phyloP scores from a whole-genome alignment of 129 eudicot species.

The Centella asiatica region DNA sequence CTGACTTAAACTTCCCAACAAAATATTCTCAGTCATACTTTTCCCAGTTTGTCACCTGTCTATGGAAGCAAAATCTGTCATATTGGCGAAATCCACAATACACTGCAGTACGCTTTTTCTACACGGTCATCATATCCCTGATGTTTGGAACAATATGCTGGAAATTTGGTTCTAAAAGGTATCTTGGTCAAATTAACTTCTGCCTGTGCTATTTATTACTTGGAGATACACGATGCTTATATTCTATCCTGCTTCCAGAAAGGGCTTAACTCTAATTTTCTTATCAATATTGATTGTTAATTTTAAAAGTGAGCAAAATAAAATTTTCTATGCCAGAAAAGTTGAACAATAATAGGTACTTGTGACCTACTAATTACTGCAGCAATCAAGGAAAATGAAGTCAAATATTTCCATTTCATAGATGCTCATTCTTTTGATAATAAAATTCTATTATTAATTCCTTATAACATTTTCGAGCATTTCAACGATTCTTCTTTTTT shows the following conservation, averaged over 20 bases:
- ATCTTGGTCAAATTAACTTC: not conserved
- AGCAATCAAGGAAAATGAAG: not conserved
- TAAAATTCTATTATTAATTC: not conserved
- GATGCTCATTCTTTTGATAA: not conserved
- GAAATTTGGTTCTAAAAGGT: conserved; percentile 93
- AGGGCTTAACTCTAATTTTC: not conserved
- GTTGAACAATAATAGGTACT: not conserved
- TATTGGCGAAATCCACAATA: conserved; percentile 98
- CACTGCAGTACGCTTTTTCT: conserved; percentile 92
- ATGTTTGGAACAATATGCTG: conserved; percentile 97
- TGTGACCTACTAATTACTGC: not conserved
- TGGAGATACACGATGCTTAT: not conserved
- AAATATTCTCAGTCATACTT: conserved; percentile 58
- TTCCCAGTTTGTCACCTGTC: conserved; percentile 70
- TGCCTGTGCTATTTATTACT: not conserved
- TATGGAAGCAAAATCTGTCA: conserved; percentile 80
- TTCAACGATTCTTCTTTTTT: not conserved
- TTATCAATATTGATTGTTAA: not conserved
- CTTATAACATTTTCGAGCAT: not conserved
- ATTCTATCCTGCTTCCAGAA: not conserved
- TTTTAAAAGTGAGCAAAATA: not conserved
- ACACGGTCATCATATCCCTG: conserved; percentile 76
- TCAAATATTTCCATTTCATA: not conserved
- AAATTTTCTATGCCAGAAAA: not conserved
- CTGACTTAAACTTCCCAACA: conserved; percentile 53